These are phyloP conservation scores for Claviceps purpurea DNA, from an alignment of 2,329 filamentous ascomycete species.

Conservation along the genomic window DNA sequence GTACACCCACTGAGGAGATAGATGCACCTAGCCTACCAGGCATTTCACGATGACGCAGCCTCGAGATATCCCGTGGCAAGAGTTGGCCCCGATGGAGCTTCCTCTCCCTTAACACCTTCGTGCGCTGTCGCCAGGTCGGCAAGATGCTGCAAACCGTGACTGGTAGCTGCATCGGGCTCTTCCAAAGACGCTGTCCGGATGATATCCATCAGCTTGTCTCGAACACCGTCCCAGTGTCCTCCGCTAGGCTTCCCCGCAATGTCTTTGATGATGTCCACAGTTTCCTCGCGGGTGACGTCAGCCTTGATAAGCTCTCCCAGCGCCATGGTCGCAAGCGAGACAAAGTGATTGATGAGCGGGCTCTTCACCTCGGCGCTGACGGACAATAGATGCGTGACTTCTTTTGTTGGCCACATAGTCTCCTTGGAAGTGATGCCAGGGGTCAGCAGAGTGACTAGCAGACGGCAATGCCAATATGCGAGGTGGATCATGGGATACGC, in stretches of 20 bases:
- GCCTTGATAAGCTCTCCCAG: conserved; percentile 45
- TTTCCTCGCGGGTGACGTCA: conserved; percentile 43
- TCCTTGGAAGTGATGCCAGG: conserved; percentile 41
- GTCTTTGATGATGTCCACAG: conserved; percentile 38
- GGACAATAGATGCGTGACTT: conserved; percentile 45
- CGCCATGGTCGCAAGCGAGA: conserved; percentile 44
- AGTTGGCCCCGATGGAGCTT: conserved; percentile 19
- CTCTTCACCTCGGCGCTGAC: conserved; percentile 40
- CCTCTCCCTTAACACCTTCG: conserved; percentile 18
- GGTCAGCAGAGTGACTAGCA: conserved; percentile 49
- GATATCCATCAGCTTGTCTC: conserved; percentile 26
- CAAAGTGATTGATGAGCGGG: conserved; percentile 56
- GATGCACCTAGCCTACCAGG: neutral
- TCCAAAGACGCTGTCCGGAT: conserved; percentile 19
- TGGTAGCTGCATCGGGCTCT: conserved; percentile 26
- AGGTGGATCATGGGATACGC: conserved; percentile 47
- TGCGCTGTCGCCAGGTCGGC: conserved; percentile 41
- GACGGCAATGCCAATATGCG: conserved; percentile 56
- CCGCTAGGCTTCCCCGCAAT: conserved; percentile 40
- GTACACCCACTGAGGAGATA: neutral
- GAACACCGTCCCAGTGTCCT: conserved; percentile 43
- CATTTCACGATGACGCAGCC: conserved; percentile 3
- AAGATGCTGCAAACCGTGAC: conserved; percentile 45
- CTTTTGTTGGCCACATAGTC: conserved; percentile 45
- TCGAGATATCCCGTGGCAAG: conserved; percentile 24